phyloP scores from a whole-genome alignment of 371 early-diverging fungal species.

The Saksenaea oblongispora region DNA sequence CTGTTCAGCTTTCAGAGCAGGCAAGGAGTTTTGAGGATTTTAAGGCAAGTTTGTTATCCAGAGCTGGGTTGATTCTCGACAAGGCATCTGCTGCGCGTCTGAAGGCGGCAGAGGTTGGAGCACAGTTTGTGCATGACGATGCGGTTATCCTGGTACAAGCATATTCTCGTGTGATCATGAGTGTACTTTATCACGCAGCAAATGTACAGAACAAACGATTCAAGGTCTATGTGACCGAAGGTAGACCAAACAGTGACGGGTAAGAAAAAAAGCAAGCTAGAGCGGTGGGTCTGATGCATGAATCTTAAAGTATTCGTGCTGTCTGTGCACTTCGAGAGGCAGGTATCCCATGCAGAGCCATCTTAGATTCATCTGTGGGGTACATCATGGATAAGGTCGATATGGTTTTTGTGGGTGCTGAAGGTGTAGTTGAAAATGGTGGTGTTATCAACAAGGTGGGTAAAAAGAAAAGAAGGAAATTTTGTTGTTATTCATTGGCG shows the following conservation, averaged over 20 bases:
- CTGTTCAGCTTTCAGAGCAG: constrained; percentile 33
- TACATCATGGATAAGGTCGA: constrained; percentile 93
- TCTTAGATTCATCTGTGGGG: constrained; percentile 92
- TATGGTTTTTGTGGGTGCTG: constrained; percentile 95
- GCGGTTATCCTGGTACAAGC: constrained; percentile 90
- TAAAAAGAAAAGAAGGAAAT: constrained; percentile 8
- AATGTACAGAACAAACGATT: constrained; percentile 77
- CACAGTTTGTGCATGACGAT: constrained; percentile 89
- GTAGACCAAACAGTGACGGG: constrained; percentile 82
- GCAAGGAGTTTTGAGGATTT: constrained; percentile 70
- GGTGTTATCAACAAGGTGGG: constrained; percentile 95
- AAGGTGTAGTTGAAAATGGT: constrained; percentile 97
- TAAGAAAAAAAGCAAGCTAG: constrained; percentile 25
- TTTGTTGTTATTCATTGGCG: not conserved
- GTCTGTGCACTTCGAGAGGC: constrained; percentile 71
- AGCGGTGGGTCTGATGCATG: not conserved
- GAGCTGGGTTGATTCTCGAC: constrained; percentile 73
- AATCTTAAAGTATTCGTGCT: constrained; percentile 62
- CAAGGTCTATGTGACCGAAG: constrained; percentile 86
- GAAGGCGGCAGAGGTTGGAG: constrained; percentile 81
- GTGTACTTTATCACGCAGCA: constrained; percentile 77
- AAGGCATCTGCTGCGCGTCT: constrained; percentile 73
- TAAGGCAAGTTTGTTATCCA: constrained; percentile 71
- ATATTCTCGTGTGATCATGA: constrained; percentile 93
- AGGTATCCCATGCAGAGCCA: constrained; percentile 86